These are phyloP conservation scores for Ulota crispa DNA, from an alignment of 225 moss, liverwort and hornwort species.

Conservation along the genomic window DNA sequence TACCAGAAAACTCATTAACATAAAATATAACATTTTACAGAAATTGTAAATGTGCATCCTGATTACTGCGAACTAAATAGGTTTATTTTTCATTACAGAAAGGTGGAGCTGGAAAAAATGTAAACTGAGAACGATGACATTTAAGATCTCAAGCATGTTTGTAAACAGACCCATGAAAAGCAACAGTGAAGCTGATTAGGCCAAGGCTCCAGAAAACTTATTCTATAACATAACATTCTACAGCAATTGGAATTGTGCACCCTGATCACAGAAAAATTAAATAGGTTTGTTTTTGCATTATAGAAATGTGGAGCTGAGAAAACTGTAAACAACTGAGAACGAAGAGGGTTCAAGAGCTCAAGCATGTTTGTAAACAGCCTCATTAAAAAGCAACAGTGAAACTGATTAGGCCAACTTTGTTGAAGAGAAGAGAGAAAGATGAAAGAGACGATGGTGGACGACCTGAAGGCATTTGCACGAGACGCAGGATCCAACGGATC, in stretches of 20 bases:
- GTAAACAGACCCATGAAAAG: neutral
- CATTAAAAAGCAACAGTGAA: neutral
- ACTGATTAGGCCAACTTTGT: neutral
- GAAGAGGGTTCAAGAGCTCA: neutral
- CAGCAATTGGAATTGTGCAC: neutral
- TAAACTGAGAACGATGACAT: neutral
- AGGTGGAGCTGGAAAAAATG: neutral
- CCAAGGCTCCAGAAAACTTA: neutral
- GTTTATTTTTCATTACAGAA: no score
- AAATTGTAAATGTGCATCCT: neutral
- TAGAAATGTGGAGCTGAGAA: no score
- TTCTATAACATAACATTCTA: neutral
- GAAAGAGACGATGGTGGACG: neutral
- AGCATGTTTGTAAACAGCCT: neutral
- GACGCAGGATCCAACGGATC: slow-evolving; percentile 39
- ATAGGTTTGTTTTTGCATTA: no score
- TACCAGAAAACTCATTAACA: no score
- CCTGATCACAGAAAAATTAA: neutral
- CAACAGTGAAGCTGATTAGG: neutral
- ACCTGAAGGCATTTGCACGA: slow-evolving; percentile 28
- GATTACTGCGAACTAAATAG: no score
- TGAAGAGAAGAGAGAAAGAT: neutral
- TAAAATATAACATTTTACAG: neutral
- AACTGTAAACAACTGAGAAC: neutral
- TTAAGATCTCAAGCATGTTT: neutral